A percentile compares a stretch with the other conserved stretches of the same genome.
Evolutionary conservation across 306 rosid species (phyloP).

Genomic region (Lathyrus oleraceus): DNA sequence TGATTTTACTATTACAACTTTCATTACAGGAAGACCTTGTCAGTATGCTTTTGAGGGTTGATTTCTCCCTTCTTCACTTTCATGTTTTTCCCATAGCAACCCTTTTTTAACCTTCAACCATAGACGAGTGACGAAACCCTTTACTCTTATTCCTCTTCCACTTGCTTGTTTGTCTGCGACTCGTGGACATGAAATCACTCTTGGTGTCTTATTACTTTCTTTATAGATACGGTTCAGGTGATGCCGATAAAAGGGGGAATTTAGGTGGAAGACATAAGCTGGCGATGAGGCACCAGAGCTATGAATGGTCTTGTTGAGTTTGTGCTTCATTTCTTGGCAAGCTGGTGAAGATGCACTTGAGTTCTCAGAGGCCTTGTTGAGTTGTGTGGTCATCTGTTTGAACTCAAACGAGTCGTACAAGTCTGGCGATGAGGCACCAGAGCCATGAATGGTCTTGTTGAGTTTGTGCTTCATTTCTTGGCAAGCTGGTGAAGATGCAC

Average conservation of each 20-base stretch:
- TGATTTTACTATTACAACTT: neutral
- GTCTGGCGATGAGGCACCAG: constrained; percentile 39
- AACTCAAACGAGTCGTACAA: constrained; percentile 48
- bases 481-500: neutral
- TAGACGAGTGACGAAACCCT: constrained; percentile 46
- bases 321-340: neutral
- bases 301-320: constrained; percentile 42
- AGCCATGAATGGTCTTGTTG: constrained; percentile 45
- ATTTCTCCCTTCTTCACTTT: constrained; percentile 21
- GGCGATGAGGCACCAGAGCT: constrained; percentile 45
- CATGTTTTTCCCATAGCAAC: constrained; percentile 41
- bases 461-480: constrained; percentile 19
- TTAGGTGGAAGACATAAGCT: constrained; percentile 34
- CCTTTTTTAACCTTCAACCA: constrained; percentile 68
- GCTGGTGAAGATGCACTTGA: constrained; percentile 31
- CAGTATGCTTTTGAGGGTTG: constrained; percentile 8
- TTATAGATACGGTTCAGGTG: constrained; percentile 39
- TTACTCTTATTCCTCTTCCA: constrained; percentile 28
- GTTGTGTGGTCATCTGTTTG: constrained; percentile 49
- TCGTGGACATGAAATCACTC: constrained; percentile 41
- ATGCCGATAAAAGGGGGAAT: constrained; percentile 44
- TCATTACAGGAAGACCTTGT: neutral
- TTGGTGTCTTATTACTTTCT: constrained; percentile 37
- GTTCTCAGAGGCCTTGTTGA: constrained; percentile 53
- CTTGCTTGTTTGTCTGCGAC: constrained; percentile 21